Conservation (phyloP, 164 flowering plant species). For the Taxillus chinensis region DNA sequence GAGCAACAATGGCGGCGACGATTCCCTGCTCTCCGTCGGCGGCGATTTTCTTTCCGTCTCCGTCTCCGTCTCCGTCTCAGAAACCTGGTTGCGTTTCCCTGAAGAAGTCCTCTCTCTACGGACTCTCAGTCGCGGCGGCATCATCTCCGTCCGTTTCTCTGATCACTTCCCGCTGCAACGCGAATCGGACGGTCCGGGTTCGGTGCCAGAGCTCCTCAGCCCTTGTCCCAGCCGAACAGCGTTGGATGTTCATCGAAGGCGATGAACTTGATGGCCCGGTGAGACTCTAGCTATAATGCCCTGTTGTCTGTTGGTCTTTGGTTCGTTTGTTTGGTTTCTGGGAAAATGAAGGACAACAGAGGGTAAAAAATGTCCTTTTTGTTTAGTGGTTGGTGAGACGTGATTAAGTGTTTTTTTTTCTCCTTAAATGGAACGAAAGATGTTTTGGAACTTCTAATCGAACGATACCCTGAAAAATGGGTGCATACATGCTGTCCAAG, state of each 20-base stretch:
- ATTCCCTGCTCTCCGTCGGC: conserved; percentile 17
- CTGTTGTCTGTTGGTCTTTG: conserved; percentile 8
- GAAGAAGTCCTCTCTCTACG: conserved; percentile 27
- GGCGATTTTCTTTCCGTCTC: conserved; percentile 2
- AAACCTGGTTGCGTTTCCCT: conserved; percentile 12
- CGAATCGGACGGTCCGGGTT: conserved; percentile 15
- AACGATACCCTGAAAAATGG: no score
- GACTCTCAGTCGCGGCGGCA: conserved; percentile 23
- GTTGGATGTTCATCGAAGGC: conserved; percentile 67
- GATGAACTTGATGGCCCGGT: conserved; percentile 48
- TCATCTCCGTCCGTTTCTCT: background rate
- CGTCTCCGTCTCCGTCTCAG: conserved; percentile 11
- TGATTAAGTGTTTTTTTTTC: no score
- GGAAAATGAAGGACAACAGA: background rate
- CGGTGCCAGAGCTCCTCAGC: conserved; percentile 30
- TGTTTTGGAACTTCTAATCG: background rate
- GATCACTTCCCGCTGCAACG: background rate
- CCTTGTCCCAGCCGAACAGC: conserved; percentile 48
- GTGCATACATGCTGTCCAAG: no score
- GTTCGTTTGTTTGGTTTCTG: background rate
- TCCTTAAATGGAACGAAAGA: background rate
- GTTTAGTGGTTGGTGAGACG: no score
- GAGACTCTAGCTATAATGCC: conserved; percentile 12
- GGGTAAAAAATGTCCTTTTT: no score
- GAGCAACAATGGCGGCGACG: conserved; percentile 5